Evolutionary conservation across 192 early-diverging fungal genomes (phyloP).

Genomic region (Thoreauomyces humboldtii): DNA sequence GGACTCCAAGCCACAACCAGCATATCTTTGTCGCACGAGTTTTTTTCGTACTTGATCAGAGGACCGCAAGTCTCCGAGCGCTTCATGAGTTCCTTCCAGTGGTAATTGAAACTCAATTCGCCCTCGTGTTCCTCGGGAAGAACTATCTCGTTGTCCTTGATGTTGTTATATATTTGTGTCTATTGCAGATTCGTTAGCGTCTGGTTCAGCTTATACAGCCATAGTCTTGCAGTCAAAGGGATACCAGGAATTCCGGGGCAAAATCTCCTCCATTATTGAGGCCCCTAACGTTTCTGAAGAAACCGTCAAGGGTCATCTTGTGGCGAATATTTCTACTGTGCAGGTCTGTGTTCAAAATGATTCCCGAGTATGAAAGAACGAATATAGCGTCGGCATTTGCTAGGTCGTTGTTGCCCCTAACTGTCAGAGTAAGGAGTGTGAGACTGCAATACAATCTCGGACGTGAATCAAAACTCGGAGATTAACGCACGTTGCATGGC

Average conservation of each 20-base stretch:
- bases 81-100: slow-evolving; percentile 81
- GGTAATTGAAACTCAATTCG: slow-evolving; percentile 89
- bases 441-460: too few species aligned
- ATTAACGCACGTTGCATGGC: slow-evolving; percentile 34
- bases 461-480: too few species aligned
- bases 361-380: slow-evolving; percentile 87
- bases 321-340: slow-evolving; percentile 63
- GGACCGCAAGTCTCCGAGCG: slow-evolving; percentile 44
- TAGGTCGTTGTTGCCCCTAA: slow-evolving; percentile 57
- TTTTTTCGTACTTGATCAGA: slow-evolving; percentile 57
- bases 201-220: too few species aligned
- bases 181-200: too few species aligned
- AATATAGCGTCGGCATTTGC: slow-evolving; percentile 79
- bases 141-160: slow-evolving; percentile 87
- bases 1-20: slow-evolving; percentile 74
- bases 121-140: slow-evolving; percentile 97
- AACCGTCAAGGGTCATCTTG: slow-evolving; percentile 90
- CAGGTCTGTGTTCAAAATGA: slow-evolving; percentile 99
- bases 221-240: too few species aligned
- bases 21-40: slow-evolving; percentile 76
- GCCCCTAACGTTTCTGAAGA: slow-evolving; percentile 81
- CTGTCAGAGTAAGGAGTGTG: too few species aligned
- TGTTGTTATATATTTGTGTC: slow-evolving; percentile 80
- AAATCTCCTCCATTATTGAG: slow-evolving; percentile 84
- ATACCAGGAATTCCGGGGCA: slow-evolving; percentile 71